Evolutionary conservation across 371 early-diverging fungal genomes (phyloP).

Genomic region (Zancudomyces culisetae): DNA sequence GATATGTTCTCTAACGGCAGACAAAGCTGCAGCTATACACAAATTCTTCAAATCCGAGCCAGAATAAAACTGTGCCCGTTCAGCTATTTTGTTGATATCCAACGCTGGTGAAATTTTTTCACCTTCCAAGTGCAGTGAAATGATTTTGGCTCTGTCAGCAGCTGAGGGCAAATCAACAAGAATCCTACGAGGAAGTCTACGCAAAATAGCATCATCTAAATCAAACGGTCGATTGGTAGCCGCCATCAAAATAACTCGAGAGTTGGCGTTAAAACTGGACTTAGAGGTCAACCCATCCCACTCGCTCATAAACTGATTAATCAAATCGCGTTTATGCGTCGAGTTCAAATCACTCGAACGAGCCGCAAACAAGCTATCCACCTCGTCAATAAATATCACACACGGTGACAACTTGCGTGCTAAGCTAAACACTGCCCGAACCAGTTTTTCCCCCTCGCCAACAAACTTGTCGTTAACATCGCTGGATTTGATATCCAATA

Average conservation of each 20-base stretch:
- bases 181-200: constrained; percentile 90
- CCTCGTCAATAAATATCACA: constrained; percentile 96
- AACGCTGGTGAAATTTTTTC: constrained; percentile 37
- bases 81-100: constrained; percentile 36
- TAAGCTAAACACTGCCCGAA: constrained; percentile 83
- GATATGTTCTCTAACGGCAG: constrained; percentile 38
- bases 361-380: constrained; percentile 84
- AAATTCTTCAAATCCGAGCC: constrained; percentile 98
- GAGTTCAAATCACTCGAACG: constrained; percentile 39
- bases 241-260: constrained; percentile 66
- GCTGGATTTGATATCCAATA: constrained; percentile 84
- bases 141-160: constrained; percentile 59
- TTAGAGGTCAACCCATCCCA: constrained; percentile 85
- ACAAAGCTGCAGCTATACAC: constrained; percentile 81
- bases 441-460: constrained; percentile 96
- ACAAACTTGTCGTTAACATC: constrained; percentile 92
- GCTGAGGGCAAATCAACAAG: constrained; percentile 81
- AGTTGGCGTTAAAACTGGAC: constrained; percentile 29
- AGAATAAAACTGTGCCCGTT: constrained; percentile 55
- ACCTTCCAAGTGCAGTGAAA: constrained; percentile 55
- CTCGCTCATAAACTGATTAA: constrained; percentile 91
- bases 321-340: constrained; percentile 59
- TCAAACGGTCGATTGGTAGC: constrained; percentile 97
- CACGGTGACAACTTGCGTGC: constrained; percentile 90
- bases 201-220: constrained; percentile 92